Base-by-base conservation (phyloP, 2,329 filamentous ascomycete species). In the Teratosphaeria epicoccoides region DNA sequence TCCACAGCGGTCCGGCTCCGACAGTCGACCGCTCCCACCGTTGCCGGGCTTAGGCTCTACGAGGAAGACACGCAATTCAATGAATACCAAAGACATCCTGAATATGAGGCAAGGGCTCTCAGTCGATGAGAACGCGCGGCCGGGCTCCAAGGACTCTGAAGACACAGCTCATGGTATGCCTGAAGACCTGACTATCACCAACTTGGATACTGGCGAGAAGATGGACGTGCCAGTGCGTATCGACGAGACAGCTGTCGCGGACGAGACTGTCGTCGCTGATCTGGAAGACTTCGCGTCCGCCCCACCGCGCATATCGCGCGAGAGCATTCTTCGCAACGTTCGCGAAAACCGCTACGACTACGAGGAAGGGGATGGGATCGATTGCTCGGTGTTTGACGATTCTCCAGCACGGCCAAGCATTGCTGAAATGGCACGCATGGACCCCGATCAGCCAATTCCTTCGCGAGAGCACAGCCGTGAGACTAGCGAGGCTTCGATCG, bases 321-420 rank as follows among this genome's bases (percentile, higher is more conserved):
- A 97, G 66, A 95, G 90, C 0, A 97, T 97, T 60, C 75, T 97
- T 61, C 84, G 87, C 49, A 88, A 91, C 56, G 84, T 96, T 51
- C 88, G 93, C 66, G 87, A 68, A 66, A 73, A 68, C 55, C 73
- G 72, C 46, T 74, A 78, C 44, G 79, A 82, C 20, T 69, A 73
- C 7, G 69, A 69, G 7, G 68, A 73, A 24, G 57, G 61, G 20
- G 60, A 63, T 9, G 59, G 56, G 29, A 57, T 52, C 71, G 74
- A 53, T 12, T 23, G 12, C 11, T 50, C 50, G 2, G n/a, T 47
- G 7, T 76, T 82, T 50, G 80, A 83, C 3, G 53, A 59, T 17
- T 54, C 52, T 40, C 54, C 55, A 46, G 54, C 46, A 37, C 50
- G 61, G 23, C 63, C 61, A 14, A 58, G 59, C 52, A 73, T 75